Evolutionary conservation across 1,284 basidiomycete genomes (phyloP).

Genomic region (Fomitopsis betulina): DNA sequence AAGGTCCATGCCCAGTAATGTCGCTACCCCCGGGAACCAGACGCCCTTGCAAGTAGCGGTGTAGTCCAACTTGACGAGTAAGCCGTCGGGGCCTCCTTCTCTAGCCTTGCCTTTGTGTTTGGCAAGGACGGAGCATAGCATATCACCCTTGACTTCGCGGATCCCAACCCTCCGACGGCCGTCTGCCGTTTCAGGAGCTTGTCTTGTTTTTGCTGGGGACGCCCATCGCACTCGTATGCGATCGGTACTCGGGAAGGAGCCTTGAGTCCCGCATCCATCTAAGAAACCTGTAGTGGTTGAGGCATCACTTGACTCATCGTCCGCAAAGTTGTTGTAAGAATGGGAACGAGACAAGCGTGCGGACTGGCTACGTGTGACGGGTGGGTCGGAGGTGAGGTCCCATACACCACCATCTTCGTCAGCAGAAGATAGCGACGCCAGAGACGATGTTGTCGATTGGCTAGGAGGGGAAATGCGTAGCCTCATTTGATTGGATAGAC

Average conservation of each 20-base stretch:
- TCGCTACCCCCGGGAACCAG: constrained; percentile 79
- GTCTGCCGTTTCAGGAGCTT: constrained; percentile 42
- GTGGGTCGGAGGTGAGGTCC: constrained; percentile 75
- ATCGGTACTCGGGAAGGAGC: constrained; percentile 74
- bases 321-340: constrained; percentile 66
- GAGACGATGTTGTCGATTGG: constrained; percentile 48
- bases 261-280: constrained; percentile 65
- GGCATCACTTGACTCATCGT: constrained; percentile 77
- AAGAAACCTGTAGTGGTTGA: constrained; percentile 47
- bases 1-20: constrained; percentile 73
- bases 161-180: constrained; percentile 64
- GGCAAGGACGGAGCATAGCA: constrained; percentile 55
- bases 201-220: constrained; percentile 48
- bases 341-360: constrained; percentile 45
- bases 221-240: constrained; percentile 75
- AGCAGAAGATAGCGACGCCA: constrained; percentile 68
- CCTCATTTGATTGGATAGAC: constrained; percentile 69
- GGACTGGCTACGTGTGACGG: constrained; percentile 54
- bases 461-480: constrained; percentile 64
- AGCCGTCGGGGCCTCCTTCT: constrained; percentile 38
- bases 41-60: constrained; percentile 68
- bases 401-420: constrained; percentile 64
- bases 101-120: constrained; percentile 27
- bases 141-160: constrained; percentile 57
- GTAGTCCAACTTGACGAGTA: constrained; percentile 66